Evolutionary conservation across 192 early-diverging fungal species (phyloP).

Genomic region (Podila minutissima): DNA sequence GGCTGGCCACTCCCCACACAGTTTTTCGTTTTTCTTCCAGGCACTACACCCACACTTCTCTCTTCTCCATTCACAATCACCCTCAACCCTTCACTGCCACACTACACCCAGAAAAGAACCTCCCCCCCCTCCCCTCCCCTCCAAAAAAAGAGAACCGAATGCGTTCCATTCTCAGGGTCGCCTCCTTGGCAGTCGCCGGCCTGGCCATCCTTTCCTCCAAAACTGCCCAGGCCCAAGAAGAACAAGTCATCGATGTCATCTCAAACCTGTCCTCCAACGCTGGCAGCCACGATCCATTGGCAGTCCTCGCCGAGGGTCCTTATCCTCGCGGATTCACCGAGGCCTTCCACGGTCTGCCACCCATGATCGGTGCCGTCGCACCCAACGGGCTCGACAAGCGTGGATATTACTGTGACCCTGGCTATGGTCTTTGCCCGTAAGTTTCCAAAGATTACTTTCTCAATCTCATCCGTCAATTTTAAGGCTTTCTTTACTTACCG

Average conservation of each 20-base stretch:
- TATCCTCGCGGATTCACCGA: not conserved
- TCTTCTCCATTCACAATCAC: not conserved
- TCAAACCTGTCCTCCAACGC: not conserved
- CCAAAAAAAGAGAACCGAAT: not conserved
- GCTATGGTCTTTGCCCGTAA: conserved; percentile 1
- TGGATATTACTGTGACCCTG: not conserved
- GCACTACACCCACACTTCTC: not conserved
- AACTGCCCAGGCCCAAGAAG: not conserved
- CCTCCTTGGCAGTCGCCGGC: not conserved
- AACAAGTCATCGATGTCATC: not conserved
- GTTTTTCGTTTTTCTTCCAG: not conserved
- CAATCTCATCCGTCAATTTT: not conserved
- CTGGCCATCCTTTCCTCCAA: not conserved
- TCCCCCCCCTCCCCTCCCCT: not conserved
- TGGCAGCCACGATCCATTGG: not conserved
- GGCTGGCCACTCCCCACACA: not conserved
- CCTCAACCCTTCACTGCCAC: not conserved
- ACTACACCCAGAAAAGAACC: not conserved
- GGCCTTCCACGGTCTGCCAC: not conserved
- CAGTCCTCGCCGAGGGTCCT: not conserved
- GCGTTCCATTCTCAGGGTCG: not conserved
- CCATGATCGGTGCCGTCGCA: not conserved
- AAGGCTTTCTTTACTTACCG: not conserved
- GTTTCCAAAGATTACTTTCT: not conserved
- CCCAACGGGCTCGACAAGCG: not conserved